Base-by-base conservation (phyloP, 2,329 filamentous ascomycete species). In the Aspergillus sp. region DNA sequence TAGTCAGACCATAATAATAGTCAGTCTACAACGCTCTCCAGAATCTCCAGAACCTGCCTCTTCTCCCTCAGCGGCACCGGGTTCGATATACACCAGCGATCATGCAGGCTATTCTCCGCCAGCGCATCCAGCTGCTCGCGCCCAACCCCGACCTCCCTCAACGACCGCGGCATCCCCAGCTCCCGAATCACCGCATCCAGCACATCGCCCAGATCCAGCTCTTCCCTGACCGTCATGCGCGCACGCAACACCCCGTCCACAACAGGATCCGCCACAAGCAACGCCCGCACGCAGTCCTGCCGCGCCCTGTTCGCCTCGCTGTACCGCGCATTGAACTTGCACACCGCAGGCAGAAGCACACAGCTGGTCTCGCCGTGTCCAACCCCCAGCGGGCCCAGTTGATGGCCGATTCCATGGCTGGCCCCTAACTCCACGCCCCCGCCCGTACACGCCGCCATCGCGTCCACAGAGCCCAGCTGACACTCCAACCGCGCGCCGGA, bases 351-450 rank as follows among this genome's bases (percentile, higher is more conserved):
- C 22, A 69, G 58, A 34, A 74, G 57, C 28, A 71, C 67, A 46
- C 67, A 78, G 42, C 68, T 74, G 16, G 73, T 78, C 50, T 75
- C 72, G 8, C 74, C 74, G 45, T 79, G 74, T 0, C 69, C 67
- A 2, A 78, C 73, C 0, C 73, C 73, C 3, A 72, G 48, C 0
- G 72, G 72, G 0, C 69, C 69, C 0, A 73, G 58, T 51, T 69
- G 68, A 44, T 72, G 68, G 3, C 68, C 68, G 36, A 73, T 72
- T 0, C 66, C 69, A 42, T 73, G 68, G 40, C 67, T 68, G 3
- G 63, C 66, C 1, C 66, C 69, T 20, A 72, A 40, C n/a, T 65
- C 53, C 14, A 63, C 60, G 0, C 56, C 63, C 3, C 49, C 52
- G 17, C 50, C 46, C 41, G 61, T 60, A 24, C 52, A 51, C 5